Base-by-base conservation (phyloP, 2,329 filamentous ascomycete species). In the Gnomoniopsis sp. region DNA sequence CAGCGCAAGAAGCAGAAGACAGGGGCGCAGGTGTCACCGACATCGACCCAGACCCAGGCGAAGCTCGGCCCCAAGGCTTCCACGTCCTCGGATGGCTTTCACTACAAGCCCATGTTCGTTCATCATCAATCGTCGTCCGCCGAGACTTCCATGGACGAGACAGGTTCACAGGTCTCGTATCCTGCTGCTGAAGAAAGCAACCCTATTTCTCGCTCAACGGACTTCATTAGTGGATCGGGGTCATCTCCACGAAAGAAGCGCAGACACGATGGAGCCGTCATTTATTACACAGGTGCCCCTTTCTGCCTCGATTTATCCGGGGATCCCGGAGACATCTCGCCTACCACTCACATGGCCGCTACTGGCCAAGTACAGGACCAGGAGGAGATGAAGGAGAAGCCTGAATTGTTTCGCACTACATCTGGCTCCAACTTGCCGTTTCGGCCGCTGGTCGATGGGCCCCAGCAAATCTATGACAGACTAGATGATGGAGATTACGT, bases 231-330 rank as follows among this genome's bases (percentile, higher is more conserved):
- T 62, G 76, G 76, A 66, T 83, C 76, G 63, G 82, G 69, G 63
- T 77, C 68, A 49, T 80, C 72, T 58, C 74, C 67, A 70, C 79
- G 67, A 66, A 78, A 74, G 63, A 79, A 75, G 63, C 84, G 81
- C 69, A 81, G 81, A 26, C 80, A 78, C 14, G 85, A 89, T 59
- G 91, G 90, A 10, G 86, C 89, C 1, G 88, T 96, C 64, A 91
- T 93, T 19, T 96, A 93, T 68, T 96, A 93, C 70, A 90, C 83
- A 61, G 89, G 88, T 26, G 88, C 88, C 1, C 84, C 84, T 0
- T 96, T 95, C 70, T 95, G 87, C 70, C 92, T 87, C 1, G 91
- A 96, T 69, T 74, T 95, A 3, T 90, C 87, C 17, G 87, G 88
- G 2, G 88, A 92, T 65, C 76, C 76, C 12, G 79, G 78, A 2